These are phyloP conservation scores for Mucor indicus DNA, from an alignment of 371 early-diverging fungal species.

Conservation along the genomic window DNA sequence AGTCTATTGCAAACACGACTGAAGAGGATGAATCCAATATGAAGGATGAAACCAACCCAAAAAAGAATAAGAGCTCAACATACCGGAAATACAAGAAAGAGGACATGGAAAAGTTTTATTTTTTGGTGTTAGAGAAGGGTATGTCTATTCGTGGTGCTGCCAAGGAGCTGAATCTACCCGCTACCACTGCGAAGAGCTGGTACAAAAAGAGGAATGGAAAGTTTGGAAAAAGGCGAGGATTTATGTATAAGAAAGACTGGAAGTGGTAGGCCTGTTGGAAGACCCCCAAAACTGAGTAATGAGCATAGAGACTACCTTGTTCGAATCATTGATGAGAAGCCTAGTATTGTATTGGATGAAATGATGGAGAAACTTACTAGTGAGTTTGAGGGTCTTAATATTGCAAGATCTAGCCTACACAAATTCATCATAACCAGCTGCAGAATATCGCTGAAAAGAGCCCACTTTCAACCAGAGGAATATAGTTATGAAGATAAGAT, in stretches of 20 bases:
- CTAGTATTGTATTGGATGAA: constrained; percentile 6
- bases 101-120: constrained; percentile 7
- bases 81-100: constrained; percentile 9
- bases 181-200: constrained; percentile 4
- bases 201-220: constrained; percentile 2
- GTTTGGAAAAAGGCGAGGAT: constrained; percentile 3
- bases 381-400: neutral
- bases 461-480: neutral
- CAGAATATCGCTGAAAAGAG: constrained; percentile 1
- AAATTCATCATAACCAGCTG: neutral
- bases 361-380: constrained; percentile 3
- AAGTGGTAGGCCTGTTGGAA: constrained; percentile 12
- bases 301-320: constrained; percentile 4
- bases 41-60: neutral
- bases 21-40: neutral
- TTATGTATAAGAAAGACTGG: constrained; percentile 6
- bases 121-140: constrained; percentile 8
- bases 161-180: constrained; percentile 2
- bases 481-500: constrained; percentile 1
- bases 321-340: constrained; percentile 1
- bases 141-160: constrained; percentile 8
- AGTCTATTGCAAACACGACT: neutral
- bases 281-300: neutral
- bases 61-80: neutral
- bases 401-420: constrained; percentile 1